These are phyloP conservation scores for Byssothecium circinans DNA, from an alignment of 2,329 filamentous ascomycete species.

Conservation along the genomic window DNA sequence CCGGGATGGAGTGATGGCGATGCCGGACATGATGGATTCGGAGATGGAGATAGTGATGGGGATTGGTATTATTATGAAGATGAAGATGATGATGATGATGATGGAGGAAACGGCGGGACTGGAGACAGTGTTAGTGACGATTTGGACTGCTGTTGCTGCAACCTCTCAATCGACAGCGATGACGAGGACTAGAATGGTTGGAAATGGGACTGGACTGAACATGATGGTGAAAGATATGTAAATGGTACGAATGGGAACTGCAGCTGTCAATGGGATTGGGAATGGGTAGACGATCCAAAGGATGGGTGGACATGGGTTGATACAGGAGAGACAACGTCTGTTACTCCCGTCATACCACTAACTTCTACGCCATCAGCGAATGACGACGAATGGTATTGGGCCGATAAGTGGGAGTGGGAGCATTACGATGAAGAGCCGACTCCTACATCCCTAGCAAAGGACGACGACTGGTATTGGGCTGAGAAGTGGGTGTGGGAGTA, in stretches of 20 bases:
- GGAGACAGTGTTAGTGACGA: neutral
- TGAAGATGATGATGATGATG: neutral
- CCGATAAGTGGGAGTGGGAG: too few relatives aligned
- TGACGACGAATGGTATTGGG: too few relatives aligned
- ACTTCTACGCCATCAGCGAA: too few relatives aligned
- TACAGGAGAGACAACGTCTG: too few relatives aligned
- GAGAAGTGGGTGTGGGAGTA: too few relatives aligned
- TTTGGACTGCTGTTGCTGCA: neutral
- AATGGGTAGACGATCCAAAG: neutral
- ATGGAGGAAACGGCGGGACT: neutral
- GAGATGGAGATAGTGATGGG: neutral
- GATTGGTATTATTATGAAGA: neutral
- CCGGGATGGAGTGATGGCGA: neutral
- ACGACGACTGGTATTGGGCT: too few relatives aligned
- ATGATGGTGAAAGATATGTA: neutral
- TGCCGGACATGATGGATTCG: neutral
- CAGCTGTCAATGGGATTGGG: neutral
- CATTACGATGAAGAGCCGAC: too few relatives aligned
- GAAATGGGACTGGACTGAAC: neutral
- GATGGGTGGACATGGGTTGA: too few relatives aligned
- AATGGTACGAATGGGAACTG: neutral
- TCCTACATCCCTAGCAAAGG: too few relatives aligned
- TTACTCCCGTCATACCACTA: too few relatives aligned
- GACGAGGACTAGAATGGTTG: neutral
- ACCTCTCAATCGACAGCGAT: neutral